Evolutionary conservation across 305 asterid species (phyloP).

Genomic region (Andrographis paniculata): DNA sequence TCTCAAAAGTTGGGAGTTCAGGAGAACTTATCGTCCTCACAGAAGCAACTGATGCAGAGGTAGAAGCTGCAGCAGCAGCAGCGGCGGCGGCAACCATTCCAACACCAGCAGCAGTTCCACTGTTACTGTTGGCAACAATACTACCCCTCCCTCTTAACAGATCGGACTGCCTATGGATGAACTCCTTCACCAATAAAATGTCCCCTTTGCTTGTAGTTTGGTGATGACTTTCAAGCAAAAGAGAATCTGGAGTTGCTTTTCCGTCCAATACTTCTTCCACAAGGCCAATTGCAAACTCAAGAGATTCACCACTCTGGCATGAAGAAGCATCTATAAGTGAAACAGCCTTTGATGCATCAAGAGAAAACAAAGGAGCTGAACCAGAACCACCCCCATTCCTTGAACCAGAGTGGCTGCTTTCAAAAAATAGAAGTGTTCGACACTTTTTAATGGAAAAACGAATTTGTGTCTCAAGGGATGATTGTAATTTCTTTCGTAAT

Average conservation of each 20-base stretch:
- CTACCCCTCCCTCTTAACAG: conserved; percentile 76
- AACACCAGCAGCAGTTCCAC: conserved; percentile 55
- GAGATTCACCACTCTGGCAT: conserved; percentile 66
- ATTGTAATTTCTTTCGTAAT: conserved; percentile 69
- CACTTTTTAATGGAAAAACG: conserved; percentile 87
- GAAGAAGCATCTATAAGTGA: conserved; percentile 58
- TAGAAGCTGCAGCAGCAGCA: conserved; percentile 83
- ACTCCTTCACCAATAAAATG: conserved; percentile 69
- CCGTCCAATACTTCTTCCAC: conserved; percentile 73
- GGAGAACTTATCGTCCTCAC: conserved; percentile 46
- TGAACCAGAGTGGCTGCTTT: conserved; percentile 50
- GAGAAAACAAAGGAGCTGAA: conserved; percentile 67
- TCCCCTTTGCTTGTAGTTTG: conserved; percentile 61
- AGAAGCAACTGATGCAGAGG: conserved; percentile 43
- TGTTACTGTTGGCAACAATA: conserved; percentile 39
- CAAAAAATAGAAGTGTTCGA: conserved; percentile 67
- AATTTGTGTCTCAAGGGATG: conserved; percentile 89
- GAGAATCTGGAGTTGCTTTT: conserved; percentile 80
- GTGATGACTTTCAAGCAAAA: conserved; percentile 70
- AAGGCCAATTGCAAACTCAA: conserved; percentile 70
- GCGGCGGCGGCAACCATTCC: conserved; percentile 98
- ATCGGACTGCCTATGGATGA: conserved; percentile 70
- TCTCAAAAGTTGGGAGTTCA: conserved; percentile 72
- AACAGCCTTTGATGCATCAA: conserved; percentile 84
- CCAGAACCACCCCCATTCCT: conserved; percentile 45